phyloP scores from a whole-genome alignment of 306 rosid species.

The Chamaecrista fasciculata region DNA sequence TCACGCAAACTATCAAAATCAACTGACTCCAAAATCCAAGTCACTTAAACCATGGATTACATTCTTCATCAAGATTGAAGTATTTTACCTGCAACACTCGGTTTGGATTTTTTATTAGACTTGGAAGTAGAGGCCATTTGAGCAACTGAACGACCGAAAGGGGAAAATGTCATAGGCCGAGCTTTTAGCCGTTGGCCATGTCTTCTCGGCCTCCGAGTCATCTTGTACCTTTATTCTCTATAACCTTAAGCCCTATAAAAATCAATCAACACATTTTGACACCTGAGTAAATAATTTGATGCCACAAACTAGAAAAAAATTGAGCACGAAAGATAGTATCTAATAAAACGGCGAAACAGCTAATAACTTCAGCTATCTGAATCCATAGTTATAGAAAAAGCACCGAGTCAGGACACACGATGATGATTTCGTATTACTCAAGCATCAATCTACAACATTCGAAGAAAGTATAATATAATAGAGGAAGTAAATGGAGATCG shows the following conservation, averaged over 20 bases:
- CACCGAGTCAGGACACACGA: background rate
- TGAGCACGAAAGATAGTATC: background rate
- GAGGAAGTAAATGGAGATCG: background rate
- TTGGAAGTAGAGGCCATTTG: conserved; percentile 29
- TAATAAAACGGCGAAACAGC: background rate
- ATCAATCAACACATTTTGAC: background rate
- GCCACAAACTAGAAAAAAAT: background rate
- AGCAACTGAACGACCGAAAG: conserved; percentile 59
- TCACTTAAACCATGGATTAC: conserved; percentile 11
- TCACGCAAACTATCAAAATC: background rate
- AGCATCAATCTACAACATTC: background rate
- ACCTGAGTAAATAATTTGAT: background rate
- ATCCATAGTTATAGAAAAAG: background rate
- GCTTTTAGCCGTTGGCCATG: conserved; percentile 24
- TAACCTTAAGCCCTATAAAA: background rate
- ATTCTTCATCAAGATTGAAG: background rate
- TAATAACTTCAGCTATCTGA: background rate
- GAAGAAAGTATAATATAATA: background rate
- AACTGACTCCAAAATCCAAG: conserved; percentile 21
- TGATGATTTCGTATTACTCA: background rate
- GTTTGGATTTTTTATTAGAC: conserved; percentile 25
- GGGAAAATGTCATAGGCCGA: conserved; percentile 61
- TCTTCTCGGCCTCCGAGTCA: conserved; percentile 52
- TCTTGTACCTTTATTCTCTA: conserved; percentile 22
- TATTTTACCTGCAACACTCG: conserved; percentile 26